Conservation (phyloP, 768 basidiomycete species). For the Cystobasidium tubakii region DNA sequence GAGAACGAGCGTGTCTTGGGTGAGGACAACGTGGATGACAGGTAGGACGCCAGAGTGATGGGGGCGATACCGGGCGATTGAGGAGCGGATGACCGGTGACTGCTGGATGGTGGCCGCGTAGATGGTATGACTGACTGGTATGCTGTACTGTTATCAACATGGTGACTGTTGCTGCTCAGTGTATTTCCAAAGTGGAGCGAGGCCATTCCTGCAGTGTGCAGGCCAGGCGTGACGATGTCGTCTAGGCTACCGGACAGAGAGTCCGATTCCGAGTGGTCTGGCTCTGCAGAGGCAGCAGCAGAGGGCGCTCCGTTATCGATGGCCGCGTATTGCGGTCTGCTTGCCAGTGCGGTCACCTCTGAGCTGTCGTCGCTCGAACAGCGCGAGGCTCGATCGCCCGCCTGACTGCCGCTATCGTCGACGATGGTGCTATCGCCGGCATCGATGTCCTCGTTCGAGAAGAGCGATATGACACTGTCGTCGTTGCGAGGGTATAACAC, state of each 20-base stretch:
- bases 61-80: neutral
- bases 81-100: neutral
- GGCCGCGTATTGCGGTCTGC: neutral
- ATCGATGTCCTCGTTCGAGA: neutral
- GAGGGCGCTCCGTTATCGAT: neutral
- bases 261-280: neutral
- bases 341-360: slow-evolving; percentile 24
- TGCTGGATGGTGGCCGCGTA: neutral
- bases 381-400: neutral
- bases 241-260: neutral
- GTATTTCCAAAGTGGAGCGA: neutral
- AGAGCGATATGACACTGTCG: slow-evolving; percentile 1
- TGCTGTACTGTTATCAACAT: neutral
- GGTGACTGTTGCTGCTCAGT: neutral
- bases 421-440: neutral
- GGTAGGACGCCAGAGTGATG: slow-evolving; percentile 25
- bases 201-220: slow-evolving; percentile 27
- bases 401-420: neutral
- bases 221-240: slow-evolving; percentile 21
- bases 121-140: neutral
- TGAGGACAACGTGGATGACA: slow-evolving; percentile 25
- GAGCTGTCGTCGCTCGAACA: slow-evolving; percentile 1
- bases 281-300: neutral
- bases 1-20: slow-evolving; percentile 30
- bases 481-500: neutral